Conservation (phyloP, 352 stramenopile species). For the Phytophthora agathidicida region DNA sequence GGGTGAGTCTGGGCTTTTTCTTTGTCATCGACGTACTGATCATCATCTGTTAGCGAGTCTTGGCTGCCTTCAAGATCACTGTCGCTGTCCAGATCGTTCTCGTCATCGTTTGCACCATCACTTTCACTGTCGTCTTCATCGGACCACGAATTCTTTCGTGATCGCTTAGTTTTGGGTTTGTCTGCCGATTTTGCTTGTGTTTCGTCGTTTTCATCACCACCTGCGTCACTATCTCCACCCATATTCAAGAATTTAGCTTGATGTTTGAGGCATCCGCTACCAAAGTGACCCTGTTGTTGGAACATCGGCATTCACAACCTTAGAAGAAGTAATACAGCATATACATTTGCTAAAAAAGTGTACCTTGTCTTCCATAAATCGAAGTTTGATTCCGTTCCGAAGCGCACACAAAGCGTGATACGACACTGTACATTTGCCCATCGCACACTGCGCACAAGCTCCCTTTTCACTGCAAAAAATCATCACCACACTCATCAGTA, state of each 20-base stretch:
- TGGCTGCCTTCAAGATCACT: constrained; percentile 41
- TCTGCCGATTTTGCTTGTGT: constrained; percentile 3
- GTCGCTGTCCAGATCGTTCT: constrained; percentile 45
- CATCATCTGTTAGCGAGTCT: constrained; percentile 28
- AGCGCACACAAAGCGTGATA: constrained; percentile 79
- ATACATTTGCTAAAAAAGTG: background rate
- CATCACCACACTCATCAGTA: constrained; percentile 13
- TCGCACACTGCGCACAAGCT: constrained; percentile 71
- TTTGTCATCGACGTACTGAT: constrained; percentile 5
- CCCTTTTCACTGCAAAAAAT: constrained; percentile 56
- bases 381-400: constrained; percentile 62
- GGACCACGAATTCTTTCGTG: constrained; percentile 33
- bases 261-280: constrained; percentile 66
- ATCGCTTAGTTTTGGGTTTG: constrained; percentile 26
- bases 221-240: constrained; percentile 12
- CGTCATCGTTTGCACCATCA: constrained; percentile 32
- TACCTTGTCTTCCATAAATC: constrained; percentile 68
- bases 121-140: constrained; percentile 31
- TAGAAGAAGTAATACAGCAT: background rate
- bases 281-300: constrained; percentile 54
- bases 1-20: constrained; percentile 7
- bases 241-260: constrained; percentile 58
- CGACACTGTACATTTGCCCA: constrained; percentile 72
- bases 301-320: constrained; percentile 3
- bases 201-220: constrained; percentile 21